Conservation (phyloP, 1,284 basidiomycete genomes). For the Cutaneotrichosporon mucoides region DNA sequence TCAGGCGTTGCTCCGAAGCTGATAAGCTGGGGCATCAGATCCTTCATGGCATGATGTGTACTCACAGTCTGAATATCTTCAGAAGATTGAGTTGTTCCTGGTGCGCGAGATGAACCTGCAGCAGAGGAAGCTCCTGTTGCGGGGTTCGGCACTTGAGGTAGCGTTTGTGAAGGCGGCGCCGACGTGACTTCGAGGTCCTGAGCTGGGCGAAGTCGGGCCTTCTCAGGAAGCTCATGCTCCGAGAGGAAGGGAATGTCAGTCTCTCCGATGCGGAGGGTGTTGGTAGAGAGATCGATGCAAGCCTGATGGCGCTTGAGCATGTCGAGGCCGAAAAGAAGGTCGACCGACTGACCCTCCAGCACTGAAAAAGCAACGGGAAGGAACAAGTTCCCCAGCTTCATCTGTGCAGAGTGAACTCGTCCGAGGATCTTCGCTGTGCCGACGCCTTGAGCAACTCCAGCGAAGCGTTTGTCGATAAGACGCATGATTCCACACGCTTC, state of each 20-base stretch:
- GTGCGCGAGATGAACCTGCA: background rate
- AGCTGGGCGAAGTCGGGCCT: constrained; percentile 50
- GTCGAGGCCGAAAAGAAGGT: constrained; percentile 91
- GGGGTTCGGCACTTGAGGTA: no score
- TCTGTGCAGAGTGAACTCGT: constrained; percentile 88
- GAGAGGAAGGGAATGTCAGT: constrained; percentile 81
- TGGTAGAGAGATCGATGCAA: constrained; percentile 84
- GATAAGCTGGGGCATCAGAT: constrained; percentile 21
- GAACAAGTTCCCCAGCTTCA: constrained; percentile 77
- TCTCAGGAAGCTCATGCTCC: constrained; percentile 90
- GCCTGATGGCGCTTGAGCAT: constrained; percentile 98
- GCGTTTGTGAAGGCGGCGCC: no score
- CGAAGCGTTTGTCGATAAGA: constrained; percentile 78
- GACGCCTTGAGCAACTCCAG: constrained; percentile 90
- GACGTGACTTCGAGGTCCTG: background rate
- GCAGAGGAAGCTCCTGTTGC: background rate
- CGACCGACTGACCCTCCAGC: constrained; percentile 90
- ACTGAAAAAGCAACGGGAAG: constrained; percentile 92
- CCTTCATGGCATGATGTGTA: constrained; percentile 1
- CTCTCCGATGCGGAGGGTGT: constrained; percentile 80
- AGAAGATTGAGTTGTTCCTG: background rate
- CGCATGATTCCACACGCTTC: constrained; percentile 94
- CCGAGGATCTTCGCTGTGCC: constrained; percentile 94
- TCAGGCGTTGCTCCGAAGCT: constrained; percentile 67
- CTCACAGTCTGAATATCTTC: constrained; percentile 30